Base-by-base conservation (phyloP, 495 filamentous ascomycete genomes). In the Penicillium psychrofluorescens region DNA sequence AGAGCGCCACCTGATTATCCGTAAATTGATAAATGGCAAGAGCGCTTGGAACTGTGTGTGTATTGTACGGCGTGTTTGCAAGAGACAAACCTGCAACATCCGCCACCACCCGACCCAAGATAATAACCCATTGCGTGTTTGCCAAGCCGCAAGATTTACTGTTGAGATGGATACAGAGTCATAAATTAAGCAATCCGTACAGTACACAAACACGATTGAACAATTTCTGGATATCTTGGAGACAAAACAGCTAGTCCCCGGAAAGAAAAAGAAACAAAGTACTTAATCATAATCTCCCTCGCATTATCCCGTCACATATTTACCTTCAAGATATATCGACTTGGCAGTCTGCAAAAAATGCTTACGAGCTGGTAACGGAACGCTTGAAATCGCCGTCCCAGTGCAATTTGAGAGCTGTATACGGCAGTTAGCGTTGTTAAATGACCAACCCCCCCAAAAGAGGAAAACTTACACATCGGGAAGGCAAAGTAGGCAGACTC, bases 401-500 rank as follows among this genome's bases (percentile, higher is more conserved):
- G 51, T 61, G 57, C 14, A 61, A 51, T 51, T 61, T 61, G 45
- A 61, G 57, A 10, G 51, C 53, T 56, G 33, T 48, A 45, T 15
- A 12, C n/a, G 36, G n/a, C 10, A 36, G 16, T 9, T 15, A 11
- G 37, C 32, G 32, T 10, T 12, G 5, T 49, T 42, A 43, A 40
- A 38, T 31, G 8, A 32, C n/a, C n/a, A n/a, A n/a, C 1, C 10
- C 6, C n/a, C 9, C 29, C 29, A 11, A 12, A 38, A 40, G 16
- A 9, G 2, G 31, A 31, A 29, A 11, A 59, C 73, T 71, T 79
- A 64, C 77, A 82, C 27, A 76, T 80, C 0, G 88, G 88, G 71
- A 88, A 91, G 7, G 84, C 75, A 58, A 75, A 85, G 63, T 80
- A 80, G 29, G 74, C 72, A 22, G 82, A 81, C 64, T 81, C 77